phyloP scores from a whole-genome alignment of 2,329 filamentous ascomycete species.

The Myriosclerotinia curreyana region DNA sequence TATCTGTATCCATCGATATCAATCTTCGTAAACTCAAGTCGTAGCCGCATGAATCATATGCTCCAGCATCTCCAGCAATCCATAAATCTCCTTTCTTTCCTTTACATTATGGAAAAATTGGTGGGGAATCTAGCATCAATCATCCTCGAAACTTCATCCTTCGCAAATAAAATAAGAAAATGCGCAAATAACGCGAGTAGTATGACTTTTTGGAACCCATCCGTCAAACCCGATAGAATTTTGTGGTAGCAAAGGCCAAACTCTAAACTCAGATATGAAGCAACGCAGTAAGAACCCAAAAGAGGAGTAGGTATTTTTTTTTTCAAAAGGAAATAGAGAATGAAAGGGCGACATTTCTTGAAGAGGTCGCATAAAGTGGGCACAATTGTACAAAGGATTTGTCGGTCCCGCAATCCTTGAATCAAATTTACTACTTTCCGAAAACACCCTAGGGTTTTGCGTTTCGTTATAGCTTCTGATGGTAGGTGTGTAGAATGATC shows the following conservation, averaged over 20 bases:
- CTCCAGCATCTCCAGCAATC: constrained; percentile 15
- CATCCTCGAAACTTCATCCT: constrained; percentile 21
- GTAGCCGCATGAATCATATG: constrained; percentile 23
- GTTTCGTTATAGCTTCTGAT: constrained; percentile 33
- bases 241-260: constrained; percentile 17
- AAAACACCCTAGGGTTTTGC: constrained; percentile 35
- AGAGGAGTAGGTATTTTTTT: constrained; percentile 19
- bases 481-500: constrained; percentile 32
- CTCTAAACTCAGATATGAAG: constrained; percentile 22
- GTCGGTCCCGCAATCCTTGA: constrained; percentile 34
- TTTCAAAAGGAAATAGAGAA: constrained; percentile 18
- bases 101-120: constrained; percentile 16
- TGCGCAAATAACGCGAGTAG: constrained; percentile 1
- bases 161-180: constrained; percentile 18
- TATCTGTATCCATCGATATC: constrained; percentile 19
- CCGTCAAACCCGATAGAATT: constrained; percentile 4
- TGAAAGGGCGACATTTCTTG: constrained; percentile 13
- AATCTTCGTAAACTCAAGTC: constrained; percentile 19
- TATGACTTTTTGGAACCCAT: constrained; percentile 11
- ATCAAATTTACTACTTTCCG: constrained; percentile 37
- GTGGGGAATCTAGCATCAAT: constrained; percentile 18
- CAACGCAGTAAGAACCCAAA: constrained; percentile 20
- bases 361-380: not conserved
- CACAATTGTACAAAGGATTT: constrained; percentile 37
- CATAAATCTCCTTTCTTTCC: constrained; percentile 20